phyloP scores from a whole-genome alignment of 2,329 filamentous ascomycete species.

The Stylonectria norvegica region DNA sequence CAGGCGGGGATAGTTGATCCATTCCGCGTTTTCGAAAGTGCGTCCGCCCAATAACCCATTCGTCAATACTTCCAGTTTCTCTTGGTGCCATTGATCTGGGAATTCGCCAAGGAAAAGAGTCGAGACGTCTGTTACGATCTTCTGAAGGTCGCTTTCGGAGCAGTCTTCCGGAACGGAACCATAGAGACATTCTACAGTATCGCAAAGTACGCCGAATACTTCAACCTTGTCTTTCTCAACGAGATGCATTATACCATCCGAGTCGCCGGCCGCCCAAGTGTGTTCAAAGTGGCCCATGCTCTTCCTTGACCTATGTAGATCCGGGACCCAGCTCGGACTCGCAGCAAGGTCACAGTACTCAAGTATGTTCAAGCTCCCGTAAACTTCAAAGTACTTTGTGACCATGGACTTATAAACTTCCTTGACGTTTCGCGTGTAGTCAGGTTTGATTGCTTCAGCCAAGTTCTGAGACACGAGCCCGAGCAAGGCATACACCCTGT shows the following conservation, averaged over 20 bases:
- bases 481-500: constrained; percentile 1
- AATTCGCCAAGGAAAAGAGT: neutral
- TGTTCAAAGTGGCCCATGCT: neutral
- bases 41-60: neutral
- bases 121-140: neutral
- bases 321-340: neutral
- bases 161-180: neutral
- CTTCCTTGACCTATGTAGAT: neutral
- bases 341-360: neutral
- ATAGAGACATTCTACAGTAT: neutral
- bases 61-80: neutral
- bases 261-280: neutral
- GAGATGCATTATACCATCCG: neutral
- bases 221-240: neutral
- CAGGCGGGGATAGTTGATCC: neutral
- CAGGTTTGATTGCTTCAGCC: neutral
- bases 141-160: neutral
- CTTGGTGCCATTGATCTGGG: neutral
- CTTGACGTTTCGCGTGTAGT: neutral
- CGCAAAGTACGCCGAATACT: neutral
- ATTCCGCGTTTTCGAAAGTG: neutral
- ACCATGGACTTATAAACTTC: neutral
- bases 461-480: neutral
- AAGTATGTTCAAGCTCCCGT: neutral
- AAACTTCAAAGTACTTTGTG: neutral